Conservation (phyloP, 2,329 filamentous ascomycete species). For the Dothiorella sarmentorum region DNA sequence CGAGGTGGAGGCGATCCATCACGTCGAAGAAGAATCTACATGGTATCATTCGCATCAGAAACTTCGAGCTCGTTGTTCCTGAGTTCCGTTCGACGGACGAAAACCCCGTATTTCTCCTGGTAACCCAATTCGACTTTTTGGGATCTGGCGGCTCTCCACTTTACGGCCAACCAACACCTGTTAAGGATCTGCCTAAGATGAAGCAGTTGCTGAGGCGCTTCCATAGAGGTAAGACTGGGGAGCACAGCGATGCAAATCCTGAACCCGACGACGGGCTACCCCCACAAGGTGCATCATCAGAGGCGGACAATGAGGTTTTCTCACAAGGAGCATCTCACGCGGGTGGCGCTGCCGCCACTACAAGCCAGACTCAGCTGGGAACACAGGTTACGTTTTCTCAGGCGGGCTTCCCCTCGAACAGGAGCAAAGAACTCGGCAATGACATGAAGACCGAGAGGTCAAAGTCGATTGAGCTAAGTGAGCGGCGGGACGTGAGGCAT, state of each 20-base stretch:
- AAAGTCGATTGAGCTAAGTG: too few species aligned
- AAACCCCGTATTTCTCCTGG: background rate
- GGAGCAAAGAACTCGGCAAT: background rate
- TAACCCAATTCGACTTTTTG: background rate
- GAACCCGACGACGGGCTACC: background rate
- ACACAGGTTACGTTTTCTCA: background rate
- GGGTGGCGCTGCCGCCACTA: background rate
- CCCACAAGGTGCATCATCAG: background rate
- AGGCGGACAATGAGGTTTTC: too few species aligned
- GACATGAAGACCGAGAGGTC: background rate
- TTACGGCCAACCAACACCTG: background rate
- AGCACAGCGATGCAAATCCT: background rate
- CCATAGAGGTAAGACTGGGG: background rate
- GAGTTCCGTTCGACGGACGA: background rate
- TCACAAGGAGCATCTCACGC: background rate
- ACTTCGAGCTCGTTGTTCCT: background rate
- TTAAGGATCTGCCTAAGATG: background rate
- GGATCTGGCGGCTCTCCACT: background rate
- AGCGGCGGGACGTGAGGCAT: too few species aligned
- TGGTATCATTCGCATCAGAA: constrained; percentile 19
- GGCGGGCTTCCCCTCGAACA: background rate
- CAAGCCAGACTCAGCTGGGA: background rate
- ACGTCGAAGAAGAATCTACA: background rate
- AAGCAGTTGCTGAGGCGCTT: background rate
- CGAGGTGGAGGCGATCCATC: background rate